Percentiles rank a stretch among this genome's conserved stretches.
These are phyloP conservation scores for Naganishia kalamii DNA, from an alignment of 768 basidiomycete species.

Conservation along the genomic window DNA sequence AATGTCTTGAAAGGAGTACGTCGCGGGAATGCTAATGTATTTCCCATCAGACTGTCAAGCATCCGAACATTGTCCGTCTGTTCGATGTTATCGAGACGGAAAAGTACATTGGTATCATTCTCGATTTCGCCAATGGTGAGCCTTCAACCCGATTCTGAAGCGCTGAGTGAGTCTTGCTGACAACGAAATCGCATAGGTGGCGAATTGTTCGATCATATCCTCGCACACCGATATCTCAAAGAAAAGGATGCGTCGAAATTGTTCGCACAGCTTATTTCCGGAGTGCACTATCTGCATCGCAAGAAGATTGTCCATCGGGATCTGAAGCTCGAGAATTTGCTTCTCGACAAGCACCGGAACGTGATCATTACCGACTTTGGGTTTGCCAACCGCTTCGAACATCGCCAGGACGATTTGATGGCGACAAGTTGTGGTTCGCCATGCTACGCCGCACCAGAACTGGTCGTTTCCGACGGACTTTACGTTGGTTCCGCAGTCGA, in stretches of 20 bases:
- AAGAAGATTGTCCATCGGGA: constrained; percentile 99
- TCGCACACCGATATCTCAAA: constrained; percentile 91
- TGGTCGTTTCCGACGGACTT: constrained; percentile 93
- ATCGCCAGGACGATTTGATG: constrained; percentile 89
- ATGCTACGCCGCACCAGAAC: constrained; percentile 95
- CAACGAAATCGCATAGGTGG: constrained; percentile 51
- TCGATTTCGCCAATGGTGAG: constrained; percentile 89
- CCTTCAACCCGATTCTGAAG: constrained; percentile 52
- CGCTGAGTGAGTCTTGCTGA: constrained; percentile 53
- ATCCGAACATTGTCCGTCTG: constrained; percentile 94
- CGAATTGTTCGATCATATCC: constrained; percentile 96
- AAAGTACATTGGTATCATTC: constrained; percentile 98
- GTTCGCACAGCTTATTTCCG: constrained; percentile 95
- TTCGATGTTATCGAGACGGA: constrained; percentile 99
- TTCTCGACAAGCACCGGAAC: constrained; percentile 93
- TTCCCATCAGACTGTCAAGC: constrained; percentile 67
- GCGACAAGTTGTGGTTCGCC: constrained; percentile 95
- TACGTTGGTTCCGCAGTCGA: constrained; percentile 97
- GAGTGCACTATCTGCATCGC: constrained; percentile 97
- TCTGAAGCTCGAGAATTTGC: constrained; percentile 95
- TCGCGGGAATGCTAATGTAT: neutral
- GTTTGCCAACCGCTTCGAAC: constrained; percentile 95
- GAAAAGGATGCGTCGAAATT: constrained; percentile 91
- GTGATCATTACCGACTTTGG: constrained; percentile 99
- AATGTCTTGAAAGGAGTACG: neutral